Base-by-base conservation (phyloP, 106 monocot species). In the Dendrobium nobile region DNA sequence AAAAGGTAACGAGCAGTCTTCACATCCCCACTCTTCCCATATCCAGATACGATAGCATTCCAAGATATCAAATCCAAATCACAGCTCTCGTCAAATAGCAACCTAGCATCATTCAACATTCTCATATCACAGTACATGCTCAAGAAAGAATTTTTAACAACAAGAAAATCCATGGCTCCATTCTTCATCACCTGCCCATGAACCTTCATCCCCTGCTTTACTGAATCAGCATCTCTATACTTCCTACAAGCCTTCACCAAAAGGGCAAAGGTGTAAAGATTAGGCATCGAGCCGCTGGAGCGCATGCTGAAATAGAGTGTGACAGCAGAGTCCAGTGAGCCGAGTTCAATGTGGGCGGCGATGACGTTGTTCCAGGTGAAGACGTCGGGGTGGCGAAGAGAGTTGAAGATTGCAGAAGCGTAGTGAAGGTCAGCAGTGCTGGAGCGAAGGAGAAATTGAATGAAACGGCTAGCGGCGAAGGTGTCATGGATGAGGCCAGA, bases 291-390 rank as follows among this genome's bases (percentile, higher is more conserved):
- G 5, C 7, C 9, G 31, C 47, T 41, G 8, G 80, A 80, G 7
- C 88, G 90, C 90, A 93, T 89, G 0, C 67, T 70, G 85, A 87
- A 88, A 74, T 89, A 93, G 85, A 85, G 79, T 4, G 67, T 41
- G 45, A 83, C 67, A 41, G 77, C 79, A 19, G 68, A 72, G 2
- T 75, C 47, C 0, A 84, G 80, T 24, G 47, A 72, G 58, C 77
- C 44, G 47, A 20, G 76, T 27, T 54, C 68, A 17, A 43, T 42
- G 79, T 80, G 85, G 56, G 41, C 76, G 68, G 88, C 58, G 75
- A 90, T 79, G 80, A 93, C 77, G 45, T 81, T 82, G 73, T 90
- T 93, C 88, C 90, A 90, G 45, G 93, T 89, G 86, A 85, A 88
- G 78, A 74, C 84, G 61, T 91, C 91, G 56, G 93, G 93, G 9